Evolutionary conservation across 768 basidiomycete genomes (phyloP), one percentile per base, ranked within the genome.

Genomic region (Lepiota venenata): DNA sequence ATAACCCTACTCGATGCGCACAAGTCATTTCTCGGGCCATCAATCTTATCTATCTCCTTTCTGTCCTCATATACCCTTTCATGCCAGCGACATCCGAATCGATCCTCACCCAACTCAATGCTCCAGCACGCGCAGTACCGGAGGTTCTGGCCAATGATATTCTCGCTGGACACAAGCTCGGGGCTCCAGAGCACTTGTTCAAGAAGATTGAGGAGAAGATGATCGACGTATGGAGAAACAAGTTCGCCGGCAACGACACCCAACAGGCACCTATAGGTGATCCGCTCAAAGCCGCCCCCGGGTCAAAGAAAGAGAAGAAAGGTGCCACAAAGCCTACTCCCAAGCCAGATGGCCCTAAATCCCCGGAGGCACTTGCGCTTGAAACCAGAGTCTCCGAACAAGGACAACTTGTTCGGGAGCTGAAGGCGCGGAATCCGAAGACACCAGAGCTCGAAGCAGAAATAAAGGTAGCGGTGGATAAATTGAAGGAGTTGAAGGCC

Each of bases 1-100:
- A 84, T 58, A 79, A 93, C 58, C 92, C 93, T 2, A 77, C 78
- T 52, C 89, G 93, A 55, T 96, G 93, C 62, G 94, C 89, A 2
- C 87, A 91, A 62, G 95, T 98, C 60, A 75, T 98, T 55, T 85
- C 89, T 45, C 86, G 93, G 50, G 90, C 94, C 22, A 70, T 93
- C 69, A 98, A 98, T 73, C 74, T 99, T 60, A 96, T 98, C 67
- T 98, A 97, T 67, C 72, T 86, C 36, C 78, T 99, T 53, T 88
- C 92, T 11, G 87, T 84, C 25, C 75, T 97, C 61, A 71, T 93
- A 59, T 88, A 94, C 66, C 96, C 97, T 0, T 99, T 93, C 84
- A 98, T 99, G 94, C 97, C 97, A 38, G 79, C 85, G 11, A 96
- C 91, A 0, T 85, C 88, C 35, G 83, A 82, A 21, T 76, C 84